Conservation (phyloP, 106 monocot genomes). For the Vanilla planifolia region DNA sequence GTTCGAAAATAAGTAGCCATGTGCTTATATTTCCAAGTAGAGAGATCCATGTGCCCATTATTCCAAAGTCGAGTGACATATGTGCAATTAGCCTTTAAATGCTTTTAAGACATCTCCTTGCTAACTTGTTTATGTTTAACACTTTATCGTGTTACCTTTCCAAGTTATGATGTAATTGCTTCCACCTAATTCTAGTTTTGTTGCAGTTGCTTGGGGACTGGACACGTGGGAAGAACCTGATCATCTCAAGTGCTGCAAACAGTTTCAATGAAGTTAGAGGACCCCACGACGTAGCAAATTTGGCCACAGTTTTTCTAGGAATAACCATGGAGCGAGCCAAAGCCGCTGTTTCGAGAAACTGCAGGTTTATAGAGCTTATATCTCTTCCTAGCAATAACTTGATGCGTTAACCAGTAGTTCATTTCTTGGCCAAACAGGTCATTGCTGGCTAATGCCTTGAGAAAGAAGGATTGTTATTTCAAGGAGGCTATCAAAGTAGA, state of each 20-base stretch:
- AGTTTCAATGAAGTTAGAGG: slow-evolving; percentile 76
- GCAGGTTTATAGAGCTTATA: slow-evolving; percentile 39
- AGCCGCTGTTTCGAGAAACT: slow-evolving; percentile 69
- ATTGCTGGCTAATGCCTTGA: slow-evolving; percentile 50
- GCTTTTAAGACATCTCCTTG: too few relatives aligned
- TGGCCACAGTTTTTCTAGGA: slow-evolving; percentile 53
- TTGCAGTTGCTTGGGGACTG: slow-evolving; percentile 63
- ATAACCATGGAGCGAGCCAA: slow-evolving; percentile 73
- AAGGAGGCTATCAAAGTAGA: slow-evolving; percentile 81
- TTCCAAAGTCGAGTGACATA: too few relatives aligned
- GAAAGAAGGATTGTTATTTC: slow-evolving; percentile 64
- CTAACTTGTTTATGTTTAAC: too few relatives aligned
- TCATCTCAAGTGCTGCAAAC: slow-evolving; percentile 74
- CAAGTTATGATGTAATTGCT: too few relatives aligned
- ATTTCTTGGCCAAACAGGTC: slow-evolving; percentile 27
- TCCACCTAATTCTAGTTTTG: too few relatives aligned
- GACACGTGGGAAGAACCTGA: slow-evolving; percentile 82
- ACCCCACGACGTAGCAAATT: slow-evolving; percentile 75
- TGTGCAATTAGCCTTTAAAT: too few relatives aligned
- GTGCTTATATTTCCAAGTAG: too few relatives aligned
- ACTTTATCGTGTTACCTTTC: too few relatives aligned
- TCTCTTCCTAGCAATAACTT: background rate
- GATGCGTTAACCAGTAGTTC: background rate
- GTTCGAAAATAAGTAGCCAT: too few relatives aligned
- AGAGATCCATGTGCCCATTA: too few relatives aligned